Percentiles rank a stretch among this genome's conserved stretches.
Conservation (phyloP, 2,329 filamentous ascomycete species). For the Trichoderma cornu-damae region DNA sequence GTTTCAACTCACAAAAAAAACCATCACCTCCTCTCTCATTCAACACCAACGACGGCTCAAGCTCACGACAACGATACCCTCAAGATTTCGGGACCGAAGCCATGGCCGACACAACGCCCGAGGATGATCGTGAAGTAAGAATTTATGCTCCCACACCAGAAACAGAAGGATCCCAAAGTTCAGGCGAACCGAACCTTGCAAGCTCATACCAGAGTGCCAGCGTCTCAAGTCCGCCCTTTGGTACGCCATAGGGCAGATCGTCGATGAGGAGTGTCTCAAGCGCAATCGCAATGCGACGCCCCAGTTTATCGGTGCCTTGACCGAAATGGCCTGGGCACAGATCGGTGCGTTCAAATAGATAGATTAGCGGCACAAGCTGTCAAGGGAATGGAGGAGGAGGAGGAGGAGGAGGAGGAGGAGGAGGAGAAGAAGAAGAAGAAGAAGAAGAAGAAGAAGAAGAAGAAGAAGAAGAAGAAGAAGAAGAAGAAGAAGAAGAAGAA, state of each 20-base stretch:
- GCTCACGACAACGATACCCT: background rate
- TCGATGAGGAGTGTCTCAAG: slow-evolving; percentile 68
- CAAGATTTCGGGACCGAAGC: background rate
- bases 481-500: too few species aligned
- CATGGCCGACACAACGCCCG: slow-evolving; percentile 33
- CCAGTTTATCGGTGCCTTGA: slow-evolving; percentile 81
- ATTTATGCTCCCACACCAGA: too few species aligned
- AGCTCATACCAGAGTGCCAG: slow-evolving; percentile 38
- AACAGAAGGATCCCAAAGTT: background rate
- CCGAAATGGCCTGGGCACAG: slow-evolving; percentile 82
- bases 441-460: too few species aligned
- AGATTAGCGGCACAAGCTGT: too few species aligned
- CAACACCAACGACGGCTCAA: background rate
- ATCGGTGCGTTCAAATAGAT: slow-evolving; percentile 69
- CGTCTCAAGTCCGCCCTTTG: slow-evolving; percentile 80
- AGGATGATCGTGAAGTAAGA: slow-evolving; percentile 37
- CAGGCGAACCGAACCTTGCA: background rate
- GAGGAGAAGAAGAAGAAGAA: too few species aligned
- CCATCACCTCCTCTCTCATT: background rate
- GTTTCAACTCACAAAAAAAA: background rate
- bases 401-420: too few species aligned
- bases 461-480: too few species aligned
- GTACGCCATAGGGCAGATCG: slow-evolving; percentile 78
- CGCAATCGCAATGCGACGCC: slow-evolving; percentile 76
- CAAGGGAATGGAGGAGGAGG: too few species aligned